These are phyloP conservation scores for Rhazya stricta DNA, from an alignment of 257 asterid genomes.

Conservation along the genomic window DNA sequence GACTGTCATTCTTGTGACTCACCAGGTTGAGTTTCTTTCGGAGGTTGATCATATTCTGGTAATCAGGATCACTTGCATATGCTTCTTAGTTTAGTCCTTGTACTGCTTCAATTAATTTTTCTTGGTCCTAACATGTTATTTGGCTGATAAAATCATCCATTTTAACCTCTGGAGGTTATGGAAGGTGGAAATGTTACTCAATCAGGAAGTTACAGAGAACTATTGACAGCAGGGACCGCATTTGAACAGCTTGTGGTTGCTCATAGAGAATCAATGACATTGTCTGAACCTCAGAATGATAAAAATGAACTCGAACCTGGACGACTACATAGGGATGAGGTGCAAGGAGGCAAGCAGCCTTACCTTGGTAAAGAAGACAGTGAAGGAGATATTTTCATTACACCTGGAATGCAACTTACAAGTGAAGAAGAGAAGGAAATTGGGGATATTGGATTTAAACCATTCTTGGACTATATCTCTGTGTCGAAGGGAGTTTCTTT, in stretches of 20 bases:
- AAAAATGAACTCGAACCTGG: conserved; percentile 17
- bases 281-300: conserved; percentile 28
- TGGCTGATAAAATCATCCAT: not conserved
- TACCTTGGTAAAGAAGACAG: conserved; percentile 25
- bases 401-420: conserved; percentile 44
- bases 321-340: not conserved
- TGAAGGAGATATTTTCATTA: conserved; percentile 34
- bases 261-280: conserved; percentile 39
- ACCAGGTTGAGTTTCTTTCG: conserved; percentile 73
- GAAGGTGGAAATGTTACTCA: conserved; percentile 51
- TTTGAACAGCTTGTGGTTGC: conserved; percentile 65
- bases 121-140: not conserved
- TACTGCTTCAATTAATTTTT: not conserved
- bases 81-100: not conserved
- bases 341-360: conserved; percentile 21
- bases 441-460: conserved; percentile 48
- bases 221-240: conserved; percentile 47
- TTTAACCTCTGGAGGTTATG: conserved; percentile 42
- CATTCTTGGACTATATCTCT: conserved; percentile 43
- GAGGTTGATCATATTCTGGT: conserved; percentile 66
- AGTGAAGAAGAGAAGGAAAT: conserved; percentile 65
- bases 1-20: conserved; percentile 75
- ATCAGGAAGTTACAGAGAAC: conserved; percentile 55
- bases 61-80: conserved; percentile 1
- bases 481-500: conserved; percentile 42